Evolutionary conservation across 768 basidiomycete genomes (phyloP), one percentile per base, ranked within the genome.

Genomic region (Boletus barrowsii): DNA sequence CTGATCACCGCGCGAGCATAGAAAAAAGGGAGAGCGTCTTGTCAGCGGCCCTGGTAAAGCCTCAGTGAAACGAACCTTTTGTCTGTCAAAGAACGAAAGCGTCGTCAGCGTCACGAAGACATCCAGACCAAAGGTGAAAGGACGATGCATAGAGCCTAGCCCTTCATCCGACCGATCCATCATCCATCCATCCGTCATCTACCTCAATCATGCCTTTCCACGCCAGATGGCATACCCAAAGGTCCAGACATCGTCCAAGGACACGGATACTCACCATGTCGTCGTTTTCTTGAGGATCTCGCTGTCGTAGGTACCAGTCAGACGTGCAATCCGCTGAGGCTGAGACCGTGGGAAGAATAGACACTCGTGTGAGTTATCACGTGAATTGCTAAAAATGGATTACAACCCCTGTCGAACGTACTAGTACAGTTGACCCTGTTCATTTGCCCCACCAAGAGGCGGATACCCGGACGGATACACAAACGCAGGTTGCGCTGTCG

Each of bases 31-130:
- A 42, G 17, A 41, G 6, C 26, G 20, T 29, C 53, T 44, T 35
- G 57, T 51, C 42, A 65, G 63, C 58, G 60, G 43, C 58, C 49
- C 42, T 48, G 17, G 32, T 24, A 15, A 30, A 18, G 37, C 37
- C 26, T 42, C 45, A 4, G 42, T 5, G 36, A 54, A 51, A 65
- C 83, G 69, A 76, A 92, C 90, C 90, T 90, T 93, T 92, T 75
- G 89, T 91, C 90, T 90, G 75, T 57, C 53, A 63, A 67, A 40
- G 60, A 49, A 53, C 37, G 62, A 39, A 17, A n/a, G 30, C 46
- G 57, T 54, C 63, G 70, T 69, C 61, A 63, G 61, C 44, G 29
- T 48, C 20, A 39, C n/a, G 18, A 42, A 13, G 5, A 36, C 5
- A 42, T 30, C n/a, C 29, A 35, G 41, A 13, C 18, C 10, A 4